phyloP scores from a whole-genome alignment of 441 rosid genomes.

The Eutrema salsugineum region DNA sequence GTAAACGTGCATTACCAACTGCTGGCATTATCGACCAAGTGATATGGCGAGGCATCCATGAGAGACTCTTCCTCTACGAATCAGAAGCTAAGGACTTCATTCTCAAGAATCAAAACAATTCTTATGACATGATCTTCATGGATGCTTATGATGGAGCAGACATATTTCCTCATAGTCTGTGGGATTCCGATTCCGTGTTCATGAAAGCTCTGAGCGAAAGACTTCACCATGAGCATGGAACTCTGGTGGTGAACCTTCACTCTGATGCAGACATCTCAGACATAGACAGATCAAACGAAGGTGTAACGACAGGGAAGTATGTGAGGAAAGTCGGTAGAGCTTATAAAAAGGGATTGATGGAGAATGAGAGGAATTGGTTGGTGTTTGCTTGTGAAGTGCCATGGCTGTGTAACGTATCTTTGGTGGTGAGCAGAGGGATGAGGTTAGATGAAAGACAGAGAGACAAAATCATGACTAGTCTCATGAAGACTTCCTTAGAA shows the following conservation, averaged over 20 bases:
- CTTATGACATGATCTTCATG: slow-evolving; percentile 71
- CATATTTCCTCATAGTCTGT: slow-evolving; percentile 74
- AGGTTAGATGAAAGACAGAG: slow-evolving; percentile 15
- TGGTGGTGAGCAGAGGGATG: slow-evolving; percentile 68
- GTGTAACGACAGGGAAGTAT: slow-evolving; percentile 44
- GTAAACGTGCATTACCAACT: slow-evolving; percentile 40
- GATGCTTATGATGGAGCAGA: slow-evolving; percentile 97
- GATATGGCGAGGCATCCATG: slow-evolving; percentile 82
- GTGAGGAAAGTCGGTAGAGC: slow-evolving; percentile 55
- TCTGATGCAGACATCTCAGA: slow-evolving; percentile 48
- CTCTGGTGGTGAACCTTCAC: slow-evolving; percentile 89
- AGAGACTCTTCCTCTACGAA: slow-evolving; percentile 73
- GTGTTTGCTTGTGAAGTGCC: slow-evolving; percentile 68
- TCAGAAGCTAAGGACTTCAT: slow-evolving; percentile 79
- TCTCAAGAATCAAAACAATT: slow-evolving; percentile 28
- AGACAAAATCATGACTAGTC: slow-evolving; percentile 34
- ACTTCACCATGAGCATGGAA: slow-evolving; percentile 77
- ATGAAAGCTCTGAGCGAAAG: slow-evolving; percentile 50
- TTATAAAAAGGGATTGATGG: slow-evolving; percentile 50
- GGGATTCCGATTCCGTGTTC: slow-evolving; percentile 73
- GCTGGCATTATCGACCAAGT: slow-evolving; percentile 48
- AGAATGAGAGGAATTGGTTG: slow-evolving; percentile 36
- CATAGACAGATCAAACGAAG: slow-evolving; percentile 30
- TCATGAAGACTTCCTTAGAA: slow-evolving; percentile 48
- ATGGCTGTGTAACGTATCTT: slow-evolving; percentile 70